Base-by-base conservation (phyloP, 352 stramenopile species). In the Globisporangium spiculum region DNA sequence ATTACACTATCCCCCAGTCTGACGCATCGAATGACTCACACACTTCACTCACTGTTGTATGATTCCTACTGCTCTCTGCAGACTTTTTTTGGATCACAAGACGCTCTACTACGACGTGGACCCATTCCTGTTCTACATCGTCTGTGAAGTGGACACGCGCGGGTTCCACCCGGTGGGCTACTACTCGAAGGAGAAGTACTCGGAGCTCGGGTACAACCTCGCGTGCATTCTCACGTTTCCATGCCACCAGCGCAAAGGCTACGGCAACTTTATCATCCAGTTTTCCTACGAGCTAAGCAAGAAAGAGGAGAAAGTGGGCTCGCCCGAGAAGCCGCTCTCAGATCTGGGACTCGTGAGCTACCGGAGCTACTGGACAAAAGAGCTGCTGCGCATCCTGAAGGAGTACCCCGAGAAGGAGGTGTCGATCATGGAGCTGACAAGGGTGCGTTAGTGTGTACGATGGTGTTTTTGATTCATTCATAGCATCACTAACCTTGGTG, bases 81-180 rank as follows among this genome's bases (percentile, higher is more conserved):
- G 83, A 46, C 82, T 99, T 24, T 99, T 99, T 73, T 78, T 99
- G 48, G 98, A 99, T 83, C 97, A 99, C 87, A 99, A 99, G 81
- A 99, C 98, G 46, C 83, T 99, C 18, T 99, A 99, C 81, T 99
- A 99, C 83, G 98, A 99, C 70, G 98, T 99, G 4, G 97, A 99
- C 71, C 98, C 98, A 36, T 99, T 99, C 76, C 90, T 98, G 34
- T 99, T 99, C 84, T 99, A 99, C 80, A 88, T 99, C 24, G 86
- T 99, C 52, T 99, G 95, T 63, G 91, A 99, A 70, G 92, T 98
- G 2, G 95, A 98, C 76, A 77, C 67, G 46, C 83, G 84, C 18
- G 86, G 95, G 12, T 96, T 96, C 67, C 96, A 99, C 72, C 94
- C 97, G 41, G 96, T 99, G 10, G 98, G 98, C 9, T 99, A 99